Base-by-base conservation (phyloP, 495 filamentous ascomycete species). In the Neurospora africana region DNA sequence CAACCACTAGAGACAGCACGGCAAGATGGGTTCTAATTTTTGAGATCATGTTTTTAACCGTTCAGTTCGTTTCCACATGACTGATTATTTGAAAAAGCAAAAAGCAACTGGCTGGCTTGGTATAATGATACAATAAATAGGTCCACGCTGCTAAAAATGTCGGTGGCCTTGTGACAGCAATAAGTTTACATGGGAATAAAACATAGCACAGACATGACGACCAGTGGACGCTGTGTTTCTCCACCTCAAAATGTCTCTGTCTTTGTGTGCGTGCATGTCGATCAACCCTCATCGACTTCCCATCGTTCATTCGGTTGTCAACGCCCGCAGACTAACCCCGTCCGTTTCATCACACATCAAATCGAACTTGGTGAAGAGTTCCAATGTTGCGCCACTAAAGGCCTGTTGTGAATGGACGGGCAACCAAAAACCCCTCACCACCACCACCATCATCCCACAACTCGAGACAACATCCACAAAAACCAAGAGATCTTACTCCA, bases 401-500 rank as follows among this genome's bases (percentile, higher is more conserved):
- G 15, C 53, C 53, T 35, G 53, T 21, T 65, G 53, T 65, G 53
- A 65, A 65, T 65, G 53, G 17, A 30, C 23, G 53, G 53, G 27
- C 27, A 33, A 33, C 53, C 27, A 9, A 33, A 30, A 30, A 33
- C 23, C 27, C 53, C 15, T 33, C 53, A 65, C 15, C 53, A 27
- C 21, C 21, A 5, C 1, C 47, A 61, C 15, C 47, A 27, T 15
- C 1, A 65, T 30, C 27, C 53, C 53, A 15, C 11, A 58, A 27
- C 47, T 58, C 13, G 21, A 5, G 19, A 8, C 11, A 58, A 58
- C 10, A 58, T 27, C 21, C 47, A 11, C 61, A 39, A 53, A 44
- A 67, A 41, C 71, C 36, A 36, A 27, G 39, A 44, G 43, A 43
- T 71, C 44, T 70, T 73, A 79, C 68, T 74, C 77, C 40, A 84